Evolutionary conservation across 2,329 filamentous ascomycete genomes (phyloP).

Genomic region (Colletotrichum eremochloae): DNA sequence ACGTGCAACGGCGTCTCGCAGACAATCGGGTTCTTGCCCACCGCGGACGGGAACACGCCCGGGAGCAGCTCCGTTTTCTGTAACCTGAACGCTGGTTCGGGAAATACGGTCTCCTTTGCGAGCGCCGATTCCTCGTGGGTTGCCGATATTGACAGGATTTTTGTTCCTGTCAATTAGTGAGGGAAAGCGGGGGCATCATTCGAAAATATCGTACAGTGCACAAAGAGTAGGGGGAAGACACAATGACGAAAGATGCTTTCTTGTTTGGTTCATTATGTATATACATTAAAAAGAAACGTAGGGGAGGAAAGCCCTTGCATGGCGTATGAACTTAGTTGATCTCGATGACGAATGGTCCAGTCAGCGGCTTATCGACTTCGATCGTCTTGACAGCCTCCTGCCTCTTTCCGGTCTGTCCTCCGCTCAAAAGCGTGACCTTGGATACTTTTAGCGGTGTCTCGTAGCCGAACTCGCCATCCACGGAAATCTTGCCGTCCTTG

Average conservation of each 20-base stretch:
- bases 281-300: neutral
- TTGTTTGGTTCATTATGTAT: neutral
- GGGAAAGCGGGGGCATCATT: neutral
- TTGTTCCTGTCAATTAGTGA: slow-evolving; percentile 59
- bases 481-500: slow-evolving; percentile 62
- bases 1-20: slow-evolving; percentile 67
- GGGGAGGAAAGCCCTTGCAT: neutral
- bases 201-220: neutral
- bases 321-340: slow-evolving; percentile 4
- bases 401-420: slow-evolving; percentile 27
- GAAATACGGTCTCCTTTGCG: slow-evolving; percentile 64
- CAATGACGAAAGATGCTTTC: neutral
- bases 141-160: slow-evolving; percentile 66
- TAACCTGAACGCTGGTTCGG: slow-evolving; percentile 59
- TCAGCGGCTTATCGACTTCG: slow-evolving; percentile 45
- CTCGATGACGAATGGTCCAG: slow-evolving; percentile 39
- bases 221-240: neutral
- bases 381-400: slow-evolving; percentile 39
- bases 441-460: slow-evolving; percentile 57
- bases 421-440: slow-evolving; percentile 63
- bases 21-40: slow-evolving; percentile 68
- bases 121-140: slow-evolving; percentile 55
- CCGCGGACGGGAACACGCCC: slow-evolving; percentile 55
- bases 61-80: slow-evolving; percentile 62
- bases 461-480: slow-evolving; percentile 69